phyloP scores from a whole-genome alignment of 495 filamentous ascomycete species.

The Letharia lupina region DNA sequence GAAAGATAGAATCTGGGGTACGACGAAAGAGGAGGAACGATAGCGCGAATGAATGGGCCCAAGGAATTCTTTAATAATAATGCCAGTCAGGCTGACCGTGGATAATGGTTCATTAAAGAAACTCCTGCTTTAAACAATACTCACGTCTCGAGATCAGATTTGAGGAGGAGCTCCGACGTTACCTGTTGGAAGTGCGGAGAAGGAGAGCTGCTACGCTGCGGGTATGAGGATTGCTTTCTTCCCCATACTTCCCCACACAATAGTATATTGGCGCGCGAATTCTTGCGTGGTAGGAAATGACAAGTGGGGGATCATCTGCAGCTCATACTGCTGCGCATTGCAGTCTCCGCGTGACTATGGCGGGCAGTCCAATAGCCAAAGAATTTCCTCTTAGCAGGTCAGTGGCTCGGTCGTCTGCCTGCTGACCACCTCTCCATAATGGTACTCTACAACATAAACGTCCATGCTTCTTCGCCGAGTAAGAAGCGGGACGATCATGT shows the following conservation, averaged over 20 bases:
- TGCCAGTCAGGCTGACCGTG: background rate
- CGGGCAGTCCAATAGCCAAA: background rate
- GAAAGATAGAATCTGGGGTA: background rate
- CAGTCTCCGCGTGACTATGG: background rate
- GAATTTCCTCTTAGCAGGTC: background rate
- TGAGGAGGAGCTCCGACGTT: background rate
- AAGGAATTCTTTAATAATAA: background rate
- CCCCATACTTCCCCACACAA: too few relatives aligned
- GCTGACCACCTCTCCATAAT: background rate
- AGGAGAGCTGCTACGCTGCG: background rate
- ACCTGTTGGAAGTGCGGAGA: background rate
- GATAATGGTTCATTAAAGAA: background rate
- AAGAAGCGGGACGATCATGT: background rate
- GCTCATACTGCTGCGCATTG: background rate
- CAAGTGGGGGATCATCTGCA: background rate
- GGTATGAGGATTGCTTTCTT: background rate
- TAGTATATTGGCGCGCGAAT: background rate
- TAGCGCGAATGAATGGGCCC: background rate
- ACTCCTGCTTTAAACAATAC: background rate
- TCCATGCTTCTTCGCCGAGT: background rate
- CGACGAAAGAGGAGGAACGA: background rate
- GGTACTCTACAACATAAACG: too few relatives aligned
- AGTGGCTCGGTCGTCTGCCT: background rate
- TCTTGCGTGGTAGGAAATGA: background rate
- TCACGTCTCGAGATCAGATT: background rate